phyloP scores from a whole-genome alignment of 345 rosid genomes.

The Syzygium aqueum region DNA sequence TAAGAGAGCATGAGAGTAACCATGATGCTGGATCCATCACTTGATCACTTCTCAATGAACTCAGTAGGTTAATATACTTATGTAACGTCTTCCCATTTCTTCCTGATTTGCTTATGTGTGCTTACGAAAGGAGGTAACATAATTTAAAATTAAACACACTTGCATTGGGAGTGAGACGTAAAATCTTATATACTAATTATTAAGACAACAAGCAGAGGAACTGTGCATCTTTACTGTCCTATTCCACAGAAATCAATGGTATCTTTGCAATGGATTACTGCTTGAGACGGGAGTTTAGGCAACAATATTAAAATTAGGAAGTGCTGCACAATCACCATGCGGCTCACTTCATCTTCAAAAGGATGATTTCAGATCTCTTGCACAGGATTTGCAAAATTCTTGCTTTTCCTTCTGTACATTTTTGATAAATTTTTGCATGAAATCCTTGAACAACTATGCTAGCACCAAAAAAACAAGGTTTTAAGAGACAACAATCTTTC shows the following conservation, averaged over 20 bases:
- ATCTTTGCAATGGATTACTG: background rate
- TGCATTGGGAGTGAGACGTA: background rate
- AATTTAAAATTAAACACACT: background rate
- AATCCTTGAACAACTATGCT: background rate
- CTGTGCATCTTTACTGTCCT: background rate
- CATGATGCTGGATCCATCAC: background rate
- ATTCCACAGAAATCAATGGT: background rate
- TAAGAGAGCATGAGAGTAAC: background rate
- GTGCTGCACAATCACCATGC: background rate
- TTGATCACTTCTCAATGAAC: background rate
- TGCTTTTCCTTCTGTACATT: background rate
- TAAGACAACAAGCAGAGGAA: background rate
- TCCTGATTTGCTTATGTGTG: background rate
- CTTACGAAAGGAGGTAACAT: background rate
- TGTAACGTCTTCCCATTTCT: background rate
- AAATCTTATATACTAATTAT: background rate
- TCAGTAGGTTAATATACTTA: background rate
- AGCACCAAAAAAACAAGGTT: background rate
- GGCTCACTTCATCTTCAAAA: background rate
- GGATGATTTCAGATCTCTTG: background rate
- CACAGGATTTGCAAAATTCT: background rate
- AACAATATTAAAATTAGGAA: background rate
- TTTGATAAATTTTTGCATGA: background rate
- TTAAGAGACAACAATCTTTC: background rate
- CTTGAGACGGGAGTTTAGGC: background rate